Conservation (phyloP, 345 rosid genomes). For the Salix caprea region DNA sequence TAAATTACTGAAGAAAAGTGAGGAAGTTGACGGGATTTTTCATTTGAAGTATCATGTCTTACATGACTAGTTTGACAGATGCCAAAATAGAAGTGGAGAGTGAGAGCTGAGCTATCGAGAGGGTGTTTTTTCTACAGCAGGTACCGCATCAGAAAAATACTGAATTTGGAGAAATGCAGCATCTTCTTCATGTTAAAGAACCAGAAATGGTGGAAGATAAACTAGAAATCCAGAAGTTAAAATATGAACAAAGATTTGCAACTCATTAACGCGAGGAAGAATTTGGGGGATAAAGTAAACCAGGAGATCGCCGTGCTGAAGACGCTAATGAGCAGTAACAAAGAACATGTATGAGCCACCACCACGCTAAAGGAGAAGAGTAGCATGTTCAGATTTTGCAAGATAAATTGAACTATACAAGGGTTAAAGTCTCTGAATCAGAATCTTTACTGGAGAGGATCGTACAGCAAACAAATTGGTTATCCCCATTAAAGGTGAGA, state of each 20-base stretch:
- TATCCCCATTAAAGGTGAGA: constrained; percentile 32
- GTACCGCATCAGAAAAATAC: constrained; percentile 48
- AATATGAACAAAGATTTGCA: constrained; percentile 66
- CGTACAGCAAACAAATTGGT: constrained; percentile 54
- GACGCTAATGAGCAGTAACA: constrained; percentile 51
- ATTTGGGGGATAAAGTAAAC: constrained; percentile 50
- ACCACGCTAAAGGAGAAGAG: constrained; percentile 65
- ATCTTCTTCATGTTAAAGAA: constrained; percentile 57
- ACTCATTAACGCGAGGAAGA: constrained; percentile 44
- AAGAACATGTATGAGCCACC: constrained; percentile 54
- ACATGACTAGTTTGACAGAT: constrained; percentile 60
- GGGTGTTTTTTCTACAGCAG: constrained; percentile 40
- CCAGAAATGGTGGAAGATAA: constrained; percentile 71
- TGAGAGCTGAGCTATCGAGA: constrained; percentile 53
- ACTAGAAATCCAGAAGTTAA: constrained; percentile 75
- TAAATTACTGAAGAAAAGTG: constrained; percentile 32
- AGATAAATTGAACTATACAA: constrained; percentile 49
- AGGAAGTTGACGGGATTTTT: constrained; percentile 23
- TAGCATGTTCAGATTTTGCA: constrained; percentile 47
- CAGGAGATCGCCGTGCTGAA: constrained; percentile 55
- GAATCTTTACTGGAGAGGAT: constrained; percentile 58
- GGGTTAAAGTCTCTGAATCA: constrained; percentile 56
- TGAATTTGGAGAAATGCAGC: constrained; percentile 48
- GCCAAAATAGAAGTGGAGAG: constrained; percentile 68
- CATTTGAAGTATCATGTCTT: constrained; percentile 33